Conservation (phyloP, 78 protist genomes). For the Dictyostelium brefeldianum region DNA sequence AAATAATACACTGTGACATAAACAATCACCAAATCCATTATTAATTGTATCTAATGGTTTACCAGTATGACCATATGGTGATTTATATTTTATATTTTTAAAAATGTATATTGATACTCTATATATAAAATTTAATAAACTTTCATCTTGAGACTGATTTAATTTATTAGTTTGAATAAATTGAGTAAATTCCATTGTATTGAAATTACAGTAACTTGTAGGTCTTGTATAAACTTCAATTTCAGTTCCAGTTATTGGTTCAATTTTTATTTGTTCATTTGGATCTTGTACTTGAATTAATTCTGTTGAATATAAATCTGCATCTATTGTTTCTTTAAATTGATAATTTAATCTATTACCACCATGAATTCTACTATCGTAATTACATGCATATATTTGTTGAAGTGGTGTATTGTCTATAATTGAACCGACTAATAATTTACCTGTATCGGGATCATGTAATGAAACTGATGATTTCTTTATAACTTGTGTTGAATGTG, state of each 20-base stretch:
- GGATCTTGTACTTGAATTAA: not conserved
- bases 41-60: not conserved
- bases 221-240: not conserved
- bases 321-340: not conserved
- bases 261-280: not conserved
- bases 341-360: too few species aligned
- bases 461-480: not conserved
- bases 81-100: not conserved
- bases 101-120: not conserved
- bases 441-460: not conserved
- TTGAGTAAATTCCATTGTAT: not conserved
- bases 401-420: not conserved
- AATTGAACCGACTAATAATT: not conserved
- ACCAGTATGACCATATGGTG: not conserved
- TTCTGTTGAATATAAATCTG: not conserved
- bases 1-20: not conserved
- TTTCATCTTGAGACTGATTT: not conserved
- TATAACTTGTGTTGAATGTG: too few species aligned
- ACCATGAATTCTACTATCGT: too few species aligned
- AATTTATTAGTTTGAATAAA: not conserved
- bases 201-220: not conserved
- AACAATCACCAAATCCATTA: constrained; percentile 13
- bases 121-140: not conserved
- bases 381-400: too few species aligned
- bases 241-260: not conserved